These are phyloP conservation scores for Microdochium paspali DNA, from an alignment of 2,329 filamentous ascomycete genomes.

Conservation along the genomic window DNA sequence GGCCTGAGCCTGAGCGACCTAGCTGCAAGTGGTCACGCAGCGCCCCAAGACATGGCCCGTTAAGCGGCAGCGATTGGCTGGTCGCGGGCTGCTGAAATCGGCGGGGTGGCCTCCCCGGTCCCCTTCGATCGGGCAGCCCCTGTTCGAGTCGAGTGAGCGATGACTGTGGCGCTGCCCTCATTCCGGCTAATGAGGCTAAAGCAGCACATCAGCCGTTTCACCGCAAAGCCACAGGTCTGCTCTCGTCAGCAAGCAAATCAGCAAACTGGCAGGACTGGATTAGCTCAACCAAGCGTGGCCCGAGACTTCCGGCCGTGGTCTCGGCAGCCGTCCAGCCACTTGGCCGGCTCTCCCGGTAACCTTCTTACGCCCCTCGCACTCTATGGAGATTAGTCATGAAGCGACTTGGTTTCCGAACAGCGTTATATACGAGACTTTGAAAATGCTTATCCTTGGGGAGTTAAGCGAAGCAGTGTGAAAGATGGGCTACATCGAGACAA, in stretches of 20 bases:
- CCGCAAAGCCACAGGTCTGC: neutral
- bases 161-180: neutral
- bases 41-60: neutral
- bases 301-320: too few species aligned
- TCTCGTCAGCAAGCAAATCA: neutral
- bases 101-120: too few species aligned
- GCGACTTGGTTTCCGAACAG: too few species aligned
- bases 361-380: neutral
- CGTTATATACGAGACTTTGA: too few species aligned
- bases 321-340: too few species aligned
- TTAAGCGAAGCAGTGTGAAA: too few species aligned
- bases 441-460: too few species aligned
- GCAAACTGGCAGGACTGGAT: neutral
- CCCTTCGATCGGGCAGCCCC: neutral
- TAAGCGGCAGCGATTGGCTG: neutral
- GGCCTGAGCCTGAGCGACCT: neutral
- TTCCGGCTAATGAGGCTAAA: neutral
- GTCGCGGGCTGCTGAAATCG: neutral
- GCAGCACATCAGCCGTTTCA: neutral
- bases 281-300: too few species aligned
- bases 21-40: too few species aligned
- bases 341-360: neutral
- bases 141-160: neutral
- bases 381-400: neutral
- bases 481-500: too few species aligned